Evolutionary conservation across 257 asterid genomes (phyloP).

Genomic region (Solanum sitiens): DNA sequence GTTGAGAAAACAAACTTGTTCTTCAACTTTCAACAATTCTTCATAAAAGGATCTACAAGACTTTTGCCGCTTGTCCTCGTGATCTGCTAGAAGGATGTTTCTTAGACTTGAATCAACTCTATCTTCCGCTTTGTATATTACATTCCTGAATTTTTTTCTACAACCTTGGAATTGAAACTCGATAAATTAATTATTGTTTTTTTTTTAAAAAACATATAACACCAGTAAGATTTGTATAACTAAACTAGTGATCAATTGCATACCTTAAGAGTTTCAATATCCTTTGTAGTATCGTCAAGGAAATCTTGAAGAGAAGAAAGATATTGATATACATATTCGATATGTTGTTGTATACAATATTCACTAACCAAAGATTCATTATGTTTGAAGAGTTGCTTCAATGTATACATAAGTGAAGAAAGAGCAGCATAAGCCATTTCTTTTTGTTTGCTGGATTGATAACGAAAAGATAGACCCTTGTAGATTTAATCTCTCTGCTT

Average conservation of each 20-base stretch:
- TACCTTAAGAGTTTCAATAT: background rate
- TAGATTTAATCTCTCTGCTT: background rate
- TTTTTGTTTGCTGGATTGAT: background rate
- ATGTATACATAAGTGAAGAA: background rate
- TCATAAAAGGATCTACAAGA: background rate
- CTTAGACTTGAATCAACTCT: background rate
- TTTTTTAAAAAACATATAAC: no score
- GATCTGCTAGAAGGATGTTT: background rate
- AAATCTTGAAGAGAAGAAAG: background rate
- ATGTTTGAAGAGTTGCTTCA: accelerated
- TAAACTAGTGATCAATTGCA: background rate
- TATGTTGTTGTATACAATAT: background rate
- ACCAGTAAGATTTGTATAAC: background rate
- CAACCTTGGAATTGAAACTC: background rate
- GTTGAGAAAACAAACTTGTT: no score
- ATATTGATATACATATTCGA: background rate
- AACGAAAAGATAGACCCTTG: background rate
- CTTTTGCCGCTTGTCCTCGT: background rate
- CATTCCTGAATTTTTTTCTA: background rate
- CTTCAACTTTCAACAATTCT: background rate
- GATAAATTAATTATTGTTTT: background rate
- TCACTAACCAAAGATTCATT: accelerated
- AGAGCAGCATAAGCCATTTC: background rate
- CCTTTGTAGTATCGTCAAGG: background rate
- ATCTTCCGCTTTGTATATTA: background rate